Percentiles rank a stretch among this genome's conserved stretches.
These are phyloP conservation scores for Daldinia decipiens DNA, from an alignment of 495 filamentous ascomycete species.

Conservation along the genomic window DNA sequence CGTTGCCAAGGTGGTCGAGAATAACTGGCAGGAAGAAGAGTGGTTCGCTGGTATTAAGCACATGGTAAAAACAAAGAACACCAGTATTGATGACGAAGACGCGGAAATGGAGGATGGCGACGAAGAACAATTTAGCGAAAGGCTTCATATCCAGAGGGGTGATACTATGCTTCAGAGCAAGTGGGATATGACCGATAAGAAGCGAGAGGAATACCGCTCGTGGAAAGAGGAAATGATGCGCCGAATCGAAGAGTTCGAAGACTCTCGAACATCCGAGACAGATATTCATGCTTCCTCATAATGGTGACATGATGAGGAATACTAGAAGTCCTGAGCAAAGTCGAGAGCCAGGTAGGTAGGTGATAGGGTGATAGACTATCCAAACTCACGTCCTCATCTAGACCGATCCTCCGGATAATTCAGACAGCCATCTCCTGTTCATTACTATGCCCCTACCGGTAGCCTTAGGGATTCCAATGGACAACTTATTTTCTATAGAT, in stretches of 20 bases:
- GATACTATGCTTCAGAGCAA: slow-evolving; percentile 88
- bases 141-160: slow-evolving; percentile 55
- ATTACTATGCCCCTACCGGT: too few species aligned
- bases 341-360: background rate
- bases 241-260: slow-evolving; percentile 63
- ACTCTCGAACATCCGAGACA: slow-evolving; percentile 39
- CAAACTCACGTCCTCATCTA: background rate
- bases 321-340: background rate
- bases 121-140: slow-evolving; percentile 45
- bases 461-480: too few species aligned
- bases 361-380: background rate
- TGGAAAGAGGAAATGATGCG: slow-evolving; percentile 78
- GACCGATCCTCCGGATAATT: background rate
- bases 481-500: too few species aligned
- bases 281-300: slow-evolving; percentile 41
- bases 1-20: slow-evolving; percentile 64
- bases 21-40: slow-evolving; percentile 72
- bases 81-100: slow-evolving; percentile 32
- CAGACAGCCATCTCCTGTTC: too few species aligned
- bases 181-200: slow-evolving; percentile 79
- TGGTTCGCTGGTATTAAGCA: slow-evolving; percentile 68
- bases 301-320: background rate
- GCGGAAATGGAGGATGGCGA: slow-evolving; percentile 43
- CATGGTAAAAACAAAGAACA: slow-evolving; percentile 45
- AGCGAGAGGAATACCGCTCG: slow-evolving; percentile 69